phyloP scores from a whole-genome alignment of 495 filamentous ascomycete genomes.

The Aspergillus affinis region DNA sequence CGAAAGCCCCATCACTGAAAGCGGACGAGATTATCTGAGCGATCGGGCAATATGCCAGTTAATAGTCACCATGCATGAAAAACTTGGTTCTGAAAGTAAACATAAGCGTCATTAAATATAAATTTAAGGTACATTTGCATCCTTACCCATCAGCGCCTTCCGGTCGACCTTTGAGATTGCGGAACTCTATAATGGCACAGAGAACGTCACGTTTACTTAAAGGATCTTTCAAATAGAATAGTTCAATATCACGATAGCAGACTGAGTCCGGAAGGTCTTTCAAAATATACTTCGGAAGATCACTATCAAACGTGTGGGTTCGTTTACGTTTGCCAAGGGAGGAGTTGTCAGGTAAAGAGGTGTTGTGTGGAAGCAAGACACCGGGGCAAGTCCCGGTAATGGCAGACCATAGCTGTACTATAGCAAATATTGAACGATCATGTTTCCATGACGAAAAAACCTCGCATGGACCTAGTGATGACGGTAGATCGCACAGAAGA shows the following conservation, averaged over 20 bases:
- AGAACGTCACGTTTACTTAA: constrained; percentile 29
- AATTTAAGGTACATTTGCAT: too few relatives aligned
- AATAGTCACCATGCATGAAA: constrained; percentile 33
- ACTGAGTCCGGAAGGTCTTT: constrained; percentile 27
- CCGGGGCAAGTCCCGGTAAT: constrained; percentile 31
- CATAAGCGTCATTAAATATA: too few relatives aligned
- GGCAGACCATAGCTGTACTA: constrained; percentile 29
- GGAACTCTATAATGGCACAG: too few relatives aligned
- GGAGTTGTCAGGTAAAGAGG: constrained; percentile 14
- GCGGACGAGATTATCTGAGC: constrained; percentile 30
- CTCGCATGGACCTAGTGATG: constrained; percentile 31
- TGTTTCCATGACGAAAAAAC: constrained; percentile 30
- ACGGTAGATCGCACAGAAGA: constrained; percentile 24
- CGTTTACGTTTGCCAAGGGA: constrained; percentile 23
- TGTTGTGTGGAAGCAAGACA: constrained; percentile 28
- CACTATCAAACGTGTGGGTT: constrained; percentile 24
- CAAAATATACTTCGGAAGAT: constrained; percentile 26
- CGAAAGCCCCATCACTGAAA: constrained; percentile 29
- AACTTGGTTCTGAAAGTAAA: constrained; percentile 35
- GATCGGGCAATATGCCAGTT: constrained; percentile 33
- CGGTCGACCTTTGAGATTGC: too few relatives aligned
- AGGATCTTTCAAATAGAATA: constrained; percentile 29
- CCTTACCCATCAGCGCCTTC: too few relatives aligned
- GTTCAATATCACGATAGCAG: constrained; percentile 31
- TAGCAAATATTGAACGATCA: constrained; percentile 31